Conservation (phyloP, 805 yeast species). For the Jamesozyma hellenica region DNA sequence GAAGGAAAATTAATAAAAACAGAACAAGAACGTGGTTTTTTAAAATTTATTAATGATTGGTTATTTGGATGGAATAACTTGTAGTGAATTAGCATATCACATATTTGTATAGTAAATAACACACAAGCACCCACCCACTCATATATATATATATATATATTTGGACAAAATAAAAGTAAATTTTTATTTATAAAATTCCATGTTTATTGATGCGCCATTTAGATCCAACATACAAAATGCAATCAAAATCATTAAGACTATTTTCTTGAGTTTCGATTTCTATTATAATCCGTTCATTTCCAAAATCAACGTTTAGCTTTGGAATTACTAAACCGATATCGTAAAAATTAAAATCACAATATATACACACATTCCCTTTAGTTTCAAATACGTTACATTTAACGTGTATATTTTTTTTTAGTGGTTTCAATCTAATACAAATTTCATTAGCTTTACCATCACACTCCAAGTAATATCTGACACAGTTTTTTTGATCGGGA, state of each 20-base stretch:
- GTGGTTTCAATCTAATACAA: slow-evolving; percentile 13
- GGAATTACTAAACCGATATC: slow-evolving; percentile 12
- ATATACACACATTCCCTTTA: slow-evolving; percentile 9
- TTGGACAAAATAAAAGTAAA: no score
- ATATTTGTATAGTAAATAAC: not conserved
- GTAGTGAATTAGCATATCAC: slow-evolving; percentile 6
- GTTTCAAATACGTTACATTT: slow-evolving; percentile 18
- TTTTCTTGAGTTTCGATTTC: slow-evolving; percentile 14
- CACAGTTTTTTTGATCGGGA: slow-evolving; percentile 5
- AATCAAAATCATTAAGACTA: not conserved
- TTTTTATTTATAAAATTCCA: not conserved
- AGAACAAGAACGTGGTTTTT: slow-evolving; percentile 15
- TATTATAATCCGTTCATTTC: slow-evolving; percentile 6
- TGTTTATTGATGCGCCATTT: slow-evolving; percentile 1
- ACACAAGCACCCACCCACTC: no score
- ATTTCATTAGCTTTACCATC: slow-evolving; percentile 4
- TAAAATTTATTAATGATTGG: slow-evolving; percentile 35
- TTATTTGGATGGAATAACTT: slow-evolving; percentile 49
- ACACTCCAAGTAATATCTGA: slow-evolving; percentile 6
- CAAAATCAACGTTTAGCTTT: slow-evolving; percentile 4
- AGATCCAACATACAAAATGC: slow-evolving; percentile 7
- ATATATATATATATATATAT: no score
- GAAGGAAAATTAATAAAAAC: slow-evolving; percentile 25
- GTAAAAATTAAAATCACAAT: slow-evolving; percentile 7
- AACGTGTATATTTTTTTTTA: not conserved